Base-by-base conservation (phyloP, 495 filamentous ascomycete species). In the Penicillium subrubescens region DNA sequence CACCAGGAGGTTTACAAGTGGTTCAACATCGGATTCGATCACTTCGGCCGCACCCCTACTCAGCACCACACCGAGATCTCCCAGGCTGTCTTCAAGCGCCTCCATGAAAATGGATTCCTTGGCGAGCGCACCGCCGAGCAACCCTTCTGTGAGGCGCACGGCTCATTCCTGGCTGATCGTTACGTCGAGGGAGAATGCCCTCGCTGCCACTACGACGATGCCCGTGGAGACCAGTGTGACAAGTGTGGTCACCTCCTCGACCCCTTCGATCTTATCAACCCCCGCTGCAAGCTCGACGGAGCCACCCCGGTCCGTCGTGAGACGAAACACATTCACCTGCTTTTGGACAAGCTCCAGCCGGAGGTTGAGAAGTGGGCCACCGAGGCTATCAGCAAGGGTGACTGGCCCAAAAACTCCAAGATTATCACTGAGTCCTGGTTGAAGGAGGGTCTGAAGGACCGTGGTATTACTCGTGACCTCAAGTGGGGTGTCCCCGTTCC, bases 111-210 rank as follows among this genome's bases (percentile, higher is more conserved):
- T 68, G 92, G 89, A n/a, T 95, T 86, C 71, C 80, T 98, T 48
- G 88, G 90, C 67, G 90, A 97, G 82, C 83, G 88, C 54, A 89
- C 88, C 15, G 85, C 88, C 25, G 83, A 81, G 50, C 94, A 97
- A 73, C 91, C 93, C 23, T 97, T 91, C 79, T 97, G 94, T 51
- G 88, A 92, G 64, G 83, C 87, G 33, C 93, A 98, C 75, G 80
- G 87, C 19, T 88, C 88, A 25, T 98, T 97, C 82, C 74, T 98
- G 57, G 93, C 94, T 23, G 94, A 98, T 76, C 91, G 94, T 44
- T 98, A 91, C 72, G 92, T 97, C 21, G 93, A 97, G 79, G 94
- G 94, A 19, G 90, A 88, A 65, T 97, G 94, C 77, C 88, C 89
- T 44, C 86, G 86, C 60, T 97, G 91, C 78, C 83, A 83, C 57